Conservation (phyloP, 495 filamentous ascomycete species). For the Filosporella fistucella region DNA sequence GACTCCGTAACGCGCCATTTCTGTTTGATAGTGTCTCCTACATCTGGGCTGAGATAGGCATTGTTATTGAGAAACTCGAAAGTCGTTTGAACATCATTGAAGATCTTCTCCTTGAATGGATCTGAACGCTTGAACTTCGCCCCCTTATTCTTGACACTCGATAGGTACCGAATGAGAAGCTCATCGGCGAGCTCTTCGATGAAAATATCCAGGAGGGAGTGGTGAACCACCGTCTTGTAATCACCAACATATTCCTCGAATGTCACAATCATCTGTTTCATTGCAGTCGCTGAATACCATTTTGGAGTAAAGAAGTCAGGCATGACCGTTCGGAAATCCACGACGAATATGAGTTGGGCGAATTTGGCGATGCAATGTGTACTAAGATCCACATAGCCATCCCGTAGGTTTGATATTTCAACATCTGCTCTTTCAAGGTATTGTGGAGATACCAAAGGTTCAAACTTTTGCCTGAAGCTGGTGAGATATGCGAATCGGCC, state of each 20-base stretch:
- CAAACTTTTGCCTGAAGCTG: constrained; percentile 74
- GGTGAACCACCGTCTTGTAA: constrained; percentile 74
- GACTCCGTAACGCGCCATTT: constrained; percentile 88
- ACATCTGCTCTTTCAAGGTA: constrained; percentile 69
- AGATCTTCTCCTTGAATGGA: constrained; percentile 82
- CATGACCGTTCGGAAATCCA: constrained; percentile 79
- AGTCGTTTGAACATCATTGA: constrained; percentile 79
- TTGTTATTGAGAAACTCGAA: constrained; percentile 70
- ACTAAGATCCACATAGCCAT: constrained; percentile 90
- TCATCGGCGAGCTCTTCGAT: constrained; percentile 90
- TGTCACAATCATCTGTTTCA: constrained; percentile 86
- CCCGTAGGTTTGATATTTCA: constrained; percentile 69
- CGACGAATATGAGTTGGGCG: constrained; percentile 73
- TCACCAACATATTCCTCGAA: constrained; percentile 92
- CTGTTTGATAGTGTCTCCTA: constrained; percentile 62
- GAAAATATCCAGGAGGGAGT: constrained; percentile 79
- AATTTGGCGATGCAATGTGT: constrained; percentile 87
- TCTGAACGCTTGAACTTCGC: constrained; percentile 84
- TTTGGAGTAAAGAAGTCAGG: constrained; percentile 83
- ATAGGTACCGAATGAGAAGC: constrained; percentile 83
- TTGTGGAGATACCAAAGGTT: constrained; percentile 69
- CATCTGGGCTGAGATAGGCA: constrained; percentile 41
- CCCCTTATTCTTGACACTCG: constrained; percentile 78
- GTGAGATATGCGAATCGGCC: constrained; percentile 71
- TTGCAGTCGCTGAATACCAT: constrained; percentile 80